These are phyloP conservation scores for Drechslera avenae DNA, from an alignment of 2,329 filamentous ascomycete genomes.

Conservation along the genomic window DNA sequence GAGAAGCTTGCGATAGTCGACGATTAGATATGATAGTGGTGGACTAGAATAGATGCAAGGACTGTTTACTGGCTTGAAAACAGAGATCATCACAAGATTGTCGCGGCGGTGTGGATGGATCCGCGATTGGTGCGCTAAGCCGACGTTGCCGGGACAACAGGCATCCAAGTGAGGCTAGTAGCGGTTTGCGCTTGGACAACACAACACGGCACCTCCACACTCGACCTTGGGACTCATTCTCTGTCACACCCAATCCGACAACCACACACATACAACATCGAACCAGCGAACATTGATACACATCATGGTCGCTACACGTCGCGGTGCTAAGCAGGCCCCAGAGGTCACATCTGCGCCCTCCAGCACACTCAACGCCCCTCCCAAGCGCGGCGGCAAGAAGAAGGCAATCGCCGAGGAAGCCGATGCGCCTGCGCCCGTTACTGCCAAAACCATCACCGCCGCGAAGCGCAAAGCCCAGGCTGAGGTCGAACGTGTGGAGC, in stretches of 20 bases:
- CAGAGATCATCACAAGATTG: constrained; percentile 1
- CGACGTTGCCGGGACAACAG: constrained; percentile 25
- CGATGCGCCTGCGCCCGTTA: constrained; percentile 23
- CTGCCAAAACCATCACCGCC: constrained; percentile 25
- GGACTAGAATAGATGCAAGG: background rate
- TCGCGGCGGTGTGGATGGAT: background rate
- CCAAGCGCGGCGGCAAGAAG: constrained; percentile 39
- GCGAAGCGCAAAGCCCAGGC: constrained; percentile 28
- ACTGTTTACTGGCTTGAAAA: too few species aligned
- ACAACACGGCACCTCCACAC: constrained; percentile 26
- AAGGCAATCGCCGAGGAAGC: constrained; percentile 31
- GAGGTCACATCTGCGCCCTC: constrained; percentile 29
- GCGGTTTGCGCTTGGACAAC: constrained; percentile 30
- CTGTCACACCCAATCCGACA: constrained; percentile 13
- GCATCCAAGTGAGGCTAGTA: constrained; percentile 11
- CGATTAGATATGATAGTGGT: background rate
- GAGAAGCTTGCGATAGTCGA: background rate
- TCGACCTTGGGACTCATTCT: constrained; percentile 10
- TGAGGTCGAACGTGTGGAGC: constrained; percentile 24
- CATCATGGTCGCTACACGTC: constrained; percentile 43
- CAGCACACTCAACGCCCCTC: constrained; percentile 39
- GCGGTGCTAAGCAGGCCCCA: constrained; percentile 33
- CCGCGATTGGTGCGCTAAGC: background rate
- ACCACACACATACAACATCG: constrained; percentile 11
- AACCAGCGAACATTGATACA: constrained; percentile 22